A percentile compares a stretch with the other conserved stretches of the same genome.
These are phyloP conservation scores for Mucor irregularis DNA, from an alignment of 371 early-diverging fungal species.

Conservation along the genomic window DNA sequence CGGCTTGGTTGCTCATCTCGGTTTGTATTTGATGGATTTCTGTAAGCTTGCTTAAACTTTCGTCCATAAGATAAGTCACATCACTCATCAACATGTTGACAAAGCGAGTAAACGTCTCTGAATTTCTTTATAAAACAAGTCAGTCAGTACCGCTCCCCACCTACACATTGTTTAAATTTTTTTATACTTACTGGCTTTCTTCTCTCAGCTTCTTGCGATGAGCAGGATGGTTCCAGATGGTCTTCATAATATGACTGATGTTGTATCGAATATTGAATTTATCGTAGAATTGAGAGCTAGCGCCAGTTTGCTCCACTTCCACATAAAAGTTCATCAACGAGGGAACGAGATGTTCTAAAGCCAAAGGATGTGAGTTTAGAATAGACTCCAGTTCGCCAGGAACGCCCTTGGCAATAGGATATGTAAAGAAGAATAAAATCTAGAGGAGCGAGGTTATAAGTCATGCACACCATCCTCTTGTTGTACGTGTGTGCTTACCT, in stretches of 20 bases:
- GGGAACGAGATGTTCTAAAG: slow-evolving; percentile 73
- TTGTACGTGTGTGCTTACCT: slow-evolving; percentile 48
- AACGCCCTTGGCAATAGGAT: slow-evolving; percentile 42
- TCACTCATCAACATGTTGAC: slow-evolving; percentile 96
- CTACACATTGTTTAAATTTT: too few species aligned
- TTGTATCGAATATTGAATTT: slow-evolving; percentile 97
- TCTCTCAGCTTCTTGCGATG: slow-evolving; percentile 59
- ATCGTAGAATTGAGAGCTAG: slow-evolving; percentile 93
- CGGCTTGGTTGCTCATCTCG: slow-evolving; percentile 65
- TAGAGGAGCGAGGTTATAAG: neutral
- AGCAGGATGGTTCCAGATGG: slow-evolving; percentile 76
- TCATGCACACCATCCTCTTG: neutral
- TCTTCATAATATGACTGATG: slow-evolving; percentile 90
- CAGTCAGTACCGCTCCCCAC: neutral
- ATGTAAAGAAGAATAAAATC: slow-evolving; percentile 79
- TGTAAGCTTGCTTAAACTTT: slow-evolving; percentile 83
- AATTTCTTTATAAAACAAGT: slow-evolving; percentile 32
- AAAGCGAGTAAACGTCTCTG: slow-evolving; percentile 85
- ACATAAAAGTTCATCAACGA: slow-evolving; percentile 90
- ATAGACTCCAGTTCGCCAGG: slow-evolving; percentile 69
- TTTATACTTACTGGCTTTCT: slow-evolving; percentile 63
- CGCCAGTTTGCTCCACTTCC: slow-evolving; percentile 95
- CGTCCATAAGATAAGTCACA: slow-evolving; percentile 93
- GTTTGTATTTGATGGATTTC: slow-evolving; percentile 83
- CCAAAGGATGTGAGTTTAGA: slow-evolving; percentile 73